A percentile compares a stretch with the other conserved stretches of the same genome.
Evolutionary conservation across 768 basidiomycete genomes (phyloP).

Genomic region (Leccinum rimulosum): DNA sequence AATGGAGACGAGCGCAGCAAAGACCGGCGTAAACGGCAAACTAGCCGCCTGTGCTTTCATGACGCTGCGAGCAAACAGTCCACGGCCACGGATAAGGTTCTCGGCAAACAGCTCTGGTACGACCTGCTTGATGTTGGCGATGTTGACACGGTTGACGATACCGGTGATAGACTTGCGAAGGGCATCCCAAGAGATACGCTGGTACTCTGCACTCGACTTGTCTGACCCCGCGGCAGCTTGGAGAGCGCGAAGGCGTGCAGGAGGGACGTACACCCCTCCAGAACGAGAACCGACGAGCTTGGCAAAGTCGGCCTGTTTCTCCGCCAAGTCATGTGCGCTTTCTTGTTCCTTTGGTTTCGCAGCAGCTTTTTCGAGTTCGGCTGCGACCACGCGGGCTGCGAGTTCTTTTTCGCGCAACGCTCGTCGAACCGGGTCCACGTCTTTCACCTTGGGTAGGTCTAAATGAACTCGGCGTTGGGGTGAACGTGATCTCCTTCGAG

Average conservation of each 20-base stretch:
- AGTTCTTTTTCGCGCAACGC: conserved; percentile 79
- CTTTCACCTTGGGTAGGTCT: conserved; percentile 51
- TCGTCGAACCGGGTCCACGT: conserved; percentile 74
- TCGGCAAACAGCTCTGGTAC: conserved; percentile 90
- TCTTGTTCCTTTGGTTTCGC: conserved; percentile 51
- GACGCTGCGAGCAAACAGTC: conserved; percentile 88
- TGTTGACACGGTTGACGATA: conserved; percentile 99
- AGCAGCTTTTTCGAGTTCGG: conserved; percentile 58
- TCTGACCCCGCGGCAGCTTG: conserved; percentile 80
- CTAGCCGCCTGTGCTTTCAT: conserved; percentile 99
- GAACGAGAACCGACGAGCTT: conserved; percentile 80
- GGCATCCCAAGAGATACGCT: conserved; percentile 96
- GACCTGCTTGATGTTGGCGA: conserved; percentile 92
- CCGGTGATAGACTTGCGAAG: conserved; percentile 96
- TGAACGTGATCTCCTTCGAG: conserved; percentile 43
- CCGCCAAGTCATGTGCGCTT: conserved; percentile 46
- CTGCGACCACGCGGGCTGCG: conserved; percentile 64
- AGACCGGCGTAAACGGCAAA: conserved; percentile 96
- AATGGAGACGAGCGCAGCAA: conserved; percentile 90
- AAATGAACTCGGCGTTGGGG: conserved; percentile 31
- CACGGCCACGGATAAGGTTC: conserved; percentile 90
- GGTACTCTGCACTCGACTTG: conserved; percentile 86
- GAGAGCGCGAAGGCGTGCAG: conserved; percentile 86
- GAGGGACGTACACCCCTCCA: conserved; percentile 96
- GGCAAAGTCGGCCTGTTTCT: conserved; percentile 84